Evolutionary conservation across 495 filamentous ascomycete species (phyloP), one percentile per base, ranked within the genome.

Genomic region (Penicillium macrosclerotiorum): DNA sequence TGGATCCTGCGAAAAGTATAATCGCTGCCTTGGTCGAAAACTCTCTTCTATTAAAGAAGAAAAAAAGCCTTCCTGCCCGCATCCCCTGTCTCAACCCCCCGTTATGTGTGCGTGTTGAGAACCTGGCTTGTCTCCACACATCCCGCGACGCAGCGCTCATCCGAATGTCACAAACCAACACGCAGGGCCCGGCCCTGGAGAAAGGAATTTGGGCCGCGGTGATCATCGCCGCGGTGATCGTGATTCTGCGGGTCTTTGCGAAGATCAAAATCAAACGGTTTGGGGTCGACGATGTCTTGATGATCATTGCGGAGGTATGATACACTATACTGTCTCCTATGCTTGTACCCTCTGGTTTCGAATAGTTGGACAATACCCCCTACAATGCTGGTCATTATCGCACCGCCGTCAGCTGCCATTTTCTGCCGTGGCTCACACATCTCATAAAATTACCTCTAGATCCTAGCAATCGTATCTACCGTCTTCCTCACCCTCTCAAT

Each of bases 221-320:
- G 31, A 56, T 43, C 45, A 59, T 69, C 23, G 53, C 68, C n/a
- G 51, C 54, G 8, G 31, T 71, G 40, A 64, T 71, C 47, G 51
- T 71, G 14, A 40, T 54, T 18, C 42, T 69, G 12, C 45, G 68
- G 5, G 43, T 71, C 42, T 49, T 60, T 43, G 68, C 63, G 9
- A 68, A 68, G 44, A 34, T 69, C 19, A 64, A 63, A 43, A 65
- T 71, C 42, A 55, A 50, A 41, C 60, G 65, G 12, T 62, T 69
- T 31, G 37, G 47, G 29, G 26, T 58, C 2, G 68, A 71, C 36
- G 68, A 71, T 62, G 53, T 62, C 4, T 16, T 69, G 27, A 71
- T 71, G 68, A 50, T 71, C 19, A 6, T 64, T 7, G 58, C 68
- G 2, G 27, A 53, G 54, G 68, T 71, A 52, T 39, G 43, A 1